These are phyloP conservation scores for Naganishia sp. DNA, from an alignment of 1,284 basidiomycete species.

Conservation along the genomic window DNA sequence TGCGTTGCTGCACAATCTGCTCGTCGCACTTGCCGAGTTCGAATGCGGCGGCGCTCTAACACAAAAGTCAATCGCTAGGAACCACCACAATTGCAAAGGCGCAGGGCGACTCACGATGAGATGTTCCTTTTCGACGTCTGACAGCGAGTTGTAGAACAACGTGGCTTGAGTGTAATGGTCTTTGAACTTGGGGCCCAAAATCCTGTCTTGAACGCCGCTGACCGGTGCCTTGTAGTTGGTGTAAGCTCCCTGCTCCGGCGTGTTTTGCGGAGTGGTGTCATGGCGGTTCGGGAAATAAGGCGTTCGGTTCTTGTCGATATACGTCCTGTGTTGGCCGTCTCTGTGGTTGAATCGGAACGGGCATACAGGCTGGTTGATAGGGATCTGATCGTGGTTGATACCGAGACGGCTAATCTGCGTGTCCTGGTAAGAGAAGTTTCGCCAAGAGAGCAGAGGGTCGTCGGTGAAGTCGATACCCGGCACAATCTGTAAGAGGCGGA, in stretches of 20 bases:
- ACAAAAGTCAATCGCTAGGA: slow-evolving; percentile 49
- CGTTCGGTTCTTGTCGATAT: slow-evolving; percentile 70
- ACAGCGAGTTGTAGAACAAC: slow-evolving; percentile 74
- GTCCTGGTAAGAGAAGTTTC: slow-evolving; percentile 72
- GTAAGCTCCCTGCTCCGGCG: slow-evolving; percentile 60
- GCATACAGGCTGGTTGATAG: slow-evolving; percentile 78
- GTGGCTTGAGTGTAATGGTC: slow-evolving; percentile 53
- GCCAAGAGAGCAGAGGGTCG: slow-evolving; percentile 77
- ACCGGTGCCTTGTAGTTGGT: slow-evolving; percentile 53
- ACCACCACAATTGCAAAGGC: background rate
- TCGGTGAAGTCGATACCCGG: slow-evolving; percentile 77
- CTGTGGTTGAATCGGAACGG: slow-evolving; percentile 73
- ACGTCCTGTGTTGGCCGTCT: slow-evolving; percentile 63
- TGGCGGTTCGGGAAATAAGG: slow-evolving; percentile 67
- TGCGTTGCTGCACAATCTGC: slow-evolving; percentile 65
- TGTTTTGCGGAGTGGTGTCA: slow-evolving; percentile 56
- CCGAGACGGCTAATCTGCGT: slow-evolving; percentile 65
- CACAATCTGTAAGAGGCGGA: slow-evolving; percentile 56
- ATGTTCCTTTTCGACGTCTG: slow-evolving; percentile 66
- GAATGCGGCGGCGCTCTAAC: slow-evolving; percentile 65
- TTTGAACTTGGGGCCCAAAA: slow-evolving; percentile 67
- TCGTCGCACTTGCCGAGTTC: slow-evolving; percentile 79
- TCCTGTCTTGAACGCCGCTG: slow-evolving; percentile 66
- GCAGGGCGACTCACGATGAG: slow-evolving; percentile 18
- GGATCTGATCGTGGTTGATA: slow-evolving; percentile 61